A percentile compares a stretch with the other conserved stretches of the same genome.
These are phyloP conservation scores for Meyerozyma sp. DNA, from an alignment of 1,139 yeast genomes.

Conservation along the genomic window DNA sequence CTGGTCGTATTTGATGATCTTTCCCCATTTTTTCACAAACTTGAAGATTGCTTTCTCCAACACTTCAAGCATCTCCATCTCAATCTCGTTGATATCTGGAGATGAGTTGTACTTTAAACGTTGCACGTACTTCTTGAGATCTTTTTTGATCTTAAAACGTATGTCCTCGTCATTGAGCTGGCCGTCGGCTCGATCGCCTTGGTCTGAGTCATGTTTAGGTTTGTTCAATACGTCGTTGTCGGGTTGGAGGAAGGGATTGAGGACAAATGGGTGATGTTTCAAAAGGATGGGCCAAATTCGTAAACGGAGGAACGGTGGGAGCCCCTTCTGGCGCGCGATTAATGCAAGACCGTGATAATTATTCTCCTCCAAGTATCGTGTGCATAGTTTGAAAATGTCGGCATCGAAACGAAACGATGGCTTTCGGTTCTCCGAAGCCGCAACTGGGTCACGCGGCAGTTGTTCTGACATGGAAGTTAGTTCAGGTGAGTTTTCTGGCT, in stretches of 20 bases:
- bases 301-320: constrained; percentile 77
- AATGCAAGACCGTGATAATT: constrained; percentile 70
- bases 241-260: constrained; percentile 65
- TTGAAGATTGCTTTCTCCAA: constrained; percentile 58
- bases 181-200: constrained; percentile 7
- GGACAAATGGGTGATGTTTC: constrained; percentile 79
- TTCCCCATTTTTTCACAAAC: constrained; percentile 76
- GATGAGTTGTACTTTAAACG: constrained; percentile 19
- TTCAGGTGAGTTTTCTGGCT: not conserved
- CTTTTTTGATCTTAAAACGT: constrained; percentile 37
- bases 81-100: constrained; percentile 22
- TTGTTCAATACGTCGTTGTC: constrained; percentile 23
- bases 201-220: constrained; percentile 11
- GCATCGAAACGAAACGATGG: constrained; percentile 40
- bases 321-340: constrained; percentile 76
- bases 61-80: constrained; percentile 48
- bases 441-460: not conserved
- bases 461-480: not conserved
- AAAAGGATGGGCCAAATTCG: constrained; percentile 81
- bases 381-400: constrained; percentile 33
- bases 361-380: constrained; percentile 39
- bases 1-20: constrained; percentile 68
- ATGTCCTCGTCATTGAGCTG: constrained; percentile 19
- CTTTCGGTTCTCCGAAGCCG: constrained; percentile 10
- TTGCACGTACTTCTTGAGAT: constrained; percentile 50